These are phyloP conservation scores for Dalechampia spathulata DNA, from an alignment of 441 rosid species.

Conservation along the genomic window DNA sequence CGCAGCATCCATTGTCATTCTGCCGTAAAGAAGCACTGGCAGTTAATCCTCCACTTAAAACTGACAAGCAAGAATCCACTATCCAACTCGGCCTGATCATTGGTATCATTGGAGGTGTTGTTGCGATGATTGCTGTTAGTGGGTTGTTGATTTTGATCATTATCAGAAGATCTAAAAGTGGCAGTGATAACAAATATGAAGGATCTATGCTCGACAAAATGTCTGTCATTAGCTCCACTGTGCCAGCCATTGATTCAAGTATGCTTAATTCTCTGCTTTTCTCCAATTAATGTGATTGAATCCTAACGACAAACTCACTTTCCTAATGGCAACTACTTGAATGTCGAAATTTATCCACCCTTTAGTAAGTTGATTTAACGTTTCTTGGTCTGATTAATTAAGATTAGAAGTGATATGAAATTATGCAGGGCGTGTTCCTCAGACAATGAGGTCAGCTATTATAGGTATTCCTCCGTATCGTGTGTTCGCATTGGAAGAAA, in stretches of 20 bases:
- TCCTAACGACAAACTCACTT: background rate
- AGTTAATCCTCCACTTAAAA: constrained; percentile 40
- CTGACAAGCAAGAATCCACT: constrained; percentile 23
- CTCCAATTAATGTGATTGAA: background rate
- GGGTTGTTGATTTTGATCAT: constrained; percentile 36
- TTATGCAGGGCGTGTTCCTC: constrained; percentile 63
- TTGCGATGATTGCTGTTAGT: constrained; percentile 31
- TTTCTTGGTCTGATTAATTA: too few species aligned
- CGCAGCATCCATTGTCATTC: constrained; percentile 63
- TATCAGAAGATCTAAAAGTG: constrained; percentile 36
- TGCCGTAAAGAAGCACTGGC: constrained; percentile 80
- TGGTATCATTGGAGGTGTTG: constrained; percentile 50
- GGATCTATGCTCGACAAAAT: constrained; percentile 39
- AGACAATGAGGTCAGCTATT: constrained; percentile 71
- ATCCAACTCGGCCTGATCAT: constrained; percentile 44
- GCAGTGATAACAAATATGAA: constrained; percentile 26
- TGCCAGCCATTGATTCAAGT: constrained; percentile 54
- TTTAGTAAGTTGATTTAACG: too few species aligned
- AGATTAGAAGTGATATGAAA: too few species aligned
- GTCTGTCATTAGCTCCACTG: constrained; percentile 47
- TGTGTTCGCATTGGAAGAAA: constrained; percentile 62
- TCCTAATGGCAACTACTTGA: too few species aligned
- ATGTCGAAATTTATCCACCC: too few species aligned
- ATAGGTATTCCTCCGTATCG: constrained; percentile 73
- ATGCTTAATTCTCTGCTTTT: constrained; percentile 20